These are phyloP conservation scores for Hemileccinum impolitum DNA, from an alignment of 768 basidiomycete genomes.

Conservation along the genomic window DNA sequence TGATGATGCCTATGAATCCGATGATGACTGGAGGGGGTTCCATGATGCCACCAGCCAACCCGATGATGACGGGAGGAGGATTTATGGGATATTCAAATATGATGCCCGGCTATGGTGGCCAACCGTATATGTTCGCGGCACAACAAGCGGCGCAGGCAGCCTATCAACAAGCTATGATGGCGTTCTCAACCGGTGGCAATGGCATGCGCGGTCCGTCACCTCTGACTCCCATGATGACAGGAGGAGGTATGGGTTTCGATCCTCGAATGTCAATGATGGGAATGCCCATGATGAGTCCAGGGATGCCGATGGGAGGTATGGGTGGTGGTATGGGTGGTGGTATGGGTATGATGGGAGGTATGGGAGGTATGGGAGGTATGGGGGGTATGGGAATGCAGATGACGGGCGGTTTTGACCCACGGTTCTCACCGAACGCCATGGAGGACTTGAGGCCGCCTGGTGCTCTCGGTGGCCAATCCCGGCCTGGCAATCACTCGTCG, in stretches of 20 bases:
- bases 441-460: slow-evolving; percentile 32
- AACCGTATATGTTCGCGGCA: slow-evolving; percentile 83
- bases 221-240: slow-evolving; percentile 58
- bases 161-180: slow-evolving; percentile 88
- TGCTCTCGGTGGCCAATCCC: slow-evolving; percentile 23
- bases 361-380: slow-evolving; percentile 35
- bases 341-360: slow-evolving; percentile 38
- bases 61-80: slow-evolving; percentile 55
- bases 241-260: slow-evolving; percentile 54
- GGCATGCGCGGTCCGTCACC: slow-evolving; percentile 37
- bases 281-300: slow-evolving; percentile 62
- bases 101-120: slow-evolving; percentile 48
- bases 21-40: slow-evolving; percentile 55
- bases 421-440: slow-evolving; percentile 42
- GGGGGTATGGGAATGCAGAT: slow-evolving; percentile 47
- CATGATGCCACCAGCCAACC: slow-evolving; percentile 47
- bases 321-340: slow-evolving; percentile 37
- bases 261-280: slow-evolving; percentile 84
- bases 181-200: slow-evolving; percentile 72
- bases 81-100: slow-evolving; percentile 40
- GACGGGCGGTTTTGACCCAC: slow-evolving; percentile 65
- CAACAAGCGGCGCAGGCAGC: slow-evolving; percentile 80
- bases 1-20: slow-evolving; percentile 54
- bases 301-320: slow-evolving; percentile 40
- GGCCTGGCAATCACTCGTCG: slow-evolving; percentile 35